Percentiles rank a stretch among this genome's conserved stretches.
phyloP scores from a whole-genome alignment of 2,329 filamentous ascomycete species.

The Diplocarpon rosae region DNA sequence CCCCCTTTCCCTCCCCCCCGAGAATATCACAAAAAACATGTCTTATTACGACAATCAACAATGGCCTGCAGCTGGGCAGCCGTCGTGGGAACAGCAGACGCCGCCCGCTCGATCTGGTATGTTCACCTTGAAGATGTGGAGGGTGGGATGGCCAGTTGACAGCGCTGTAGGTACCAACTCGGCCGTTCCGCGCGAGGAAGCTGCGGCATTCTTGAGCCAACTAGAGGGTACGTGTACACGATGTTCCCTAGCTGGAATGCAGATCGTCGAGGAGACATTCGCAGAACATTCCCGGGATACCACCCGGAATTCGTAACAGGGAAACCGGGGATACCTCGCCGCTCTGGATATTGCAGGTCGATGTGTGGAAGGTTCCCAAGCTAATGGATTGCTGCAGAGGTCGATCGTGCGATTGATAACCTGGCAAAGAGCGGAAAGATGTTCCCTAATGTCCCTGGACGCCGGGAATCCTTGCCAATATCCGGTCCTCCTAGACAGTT shows the following conservation, averaged over 20 bases:
- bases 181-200: constrained; percentile 62
- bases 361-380: constrained; percentile 4
- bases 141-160: constrained; percentile 18
- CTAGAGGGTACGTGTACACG: constrained; percentile 64
- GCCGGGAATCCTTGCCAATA: constrained; percentile 72
- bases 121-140: constrained; percentile 17
- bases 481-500: constrained; percentile 44
- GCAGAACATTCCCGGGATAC: no score
- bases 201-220: constrained; percentile 71
- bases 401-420: constrained; percentile 91
- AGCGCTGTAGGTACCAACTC: constrained; percentile 56
- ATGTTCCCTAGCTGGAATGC: no score
- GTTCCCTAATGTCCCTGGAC: constrained; percentile 46
- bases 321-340: no score
- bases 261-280: no score
- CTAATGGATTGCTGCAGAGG: constrained; percentile 51
- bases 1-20: neutral
- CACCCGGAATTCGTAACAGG: no score
- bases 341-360: neutral
- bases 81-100: constrained; percentile 62
- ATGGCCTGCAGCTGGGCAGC: constrained; percentile 47
- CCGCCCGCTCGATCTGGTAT: constrained; percentile 64
- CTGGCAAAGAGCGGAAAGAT: constrained; percentile 94
- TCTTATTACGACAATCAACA: constrained; percentile 59
- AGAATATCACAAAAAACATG: constrained; percentile 33